Percentiles rank a stretch among this genome's conserved stretches.
phyloP scores from a whole-genome alignment of 2,329 filamentous ascomycete genomes.

The Cladosporium sp. region DNA sequence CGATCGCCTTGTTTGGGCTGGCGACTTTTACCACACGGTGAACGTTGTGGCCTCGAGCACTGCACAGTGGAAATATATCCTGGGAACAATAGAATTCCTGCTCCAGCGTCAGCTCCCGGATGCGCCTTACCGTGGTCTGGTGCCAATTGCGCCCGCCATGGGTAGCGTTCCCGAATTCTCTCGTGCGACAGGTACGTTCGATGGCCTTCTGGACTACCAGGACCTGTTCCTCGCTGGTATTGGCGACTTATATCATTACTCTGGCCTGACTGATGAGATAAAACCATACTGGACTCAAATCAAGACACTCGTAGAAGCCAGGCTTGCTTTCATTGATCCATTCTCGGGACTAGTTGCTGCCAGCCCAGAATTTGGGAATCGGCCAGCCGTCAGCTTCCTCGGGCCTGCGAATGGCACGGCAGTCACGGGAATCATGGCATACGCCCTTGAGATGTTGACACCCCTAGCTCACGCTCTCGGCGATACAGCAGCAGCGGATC shows the following conservation, averaged over 20 bases:
- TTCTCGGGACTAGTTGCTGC: constrained; percentile 22
- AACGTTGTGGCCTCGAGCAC: constrained; percentile 34
- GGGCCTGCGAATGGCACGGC: constrained; percentile 28
- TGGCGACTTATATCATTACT: constrained; percentile 24
- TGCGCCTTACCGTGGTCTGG: constrained; percentile 12
- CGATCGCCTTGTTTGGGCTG: constrained; percentile 38
- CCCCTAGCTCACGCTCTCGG: constrained; percentile 28
- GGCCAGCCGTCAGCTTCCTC: constrained; percentile 21
- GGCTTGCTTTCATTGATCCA: constrained; percentile 24
- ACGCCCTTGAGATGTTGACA: constrained; percentile 24
- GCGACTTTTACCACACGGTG: constrained; percentile 39
- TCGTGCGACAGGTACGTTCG: constrained; percentile 8
- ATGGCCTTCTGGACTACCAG: constrained; percentile 27
- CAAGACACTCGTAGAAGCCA: constrained; percentile 19
- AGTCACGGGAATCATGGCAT: constrained; percentile 21
- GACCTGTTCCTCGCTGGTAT: constrained; percentile 26
- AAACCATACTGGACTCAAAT: constrained; percentile 22
- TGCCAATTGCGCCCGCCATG: constrained; percentile 14
- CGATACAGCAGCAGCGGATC: constrained; percentile 22
- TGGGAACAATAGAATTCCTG: constrained; percentile 30
- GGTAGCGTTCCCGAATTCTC: constrained; percentile 15
- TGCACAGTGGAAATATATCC: constrained; percentile 30
- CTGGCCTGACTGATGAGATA: constrained; percentile 18
- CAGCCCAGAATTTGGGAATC: not conserved
- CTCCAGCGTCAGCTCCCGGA: constrained; percentile 23